phyloP scores from a whole-genome alignment of 352 stramenopile species.

The Phytophthora gonapodyides region DNA sequence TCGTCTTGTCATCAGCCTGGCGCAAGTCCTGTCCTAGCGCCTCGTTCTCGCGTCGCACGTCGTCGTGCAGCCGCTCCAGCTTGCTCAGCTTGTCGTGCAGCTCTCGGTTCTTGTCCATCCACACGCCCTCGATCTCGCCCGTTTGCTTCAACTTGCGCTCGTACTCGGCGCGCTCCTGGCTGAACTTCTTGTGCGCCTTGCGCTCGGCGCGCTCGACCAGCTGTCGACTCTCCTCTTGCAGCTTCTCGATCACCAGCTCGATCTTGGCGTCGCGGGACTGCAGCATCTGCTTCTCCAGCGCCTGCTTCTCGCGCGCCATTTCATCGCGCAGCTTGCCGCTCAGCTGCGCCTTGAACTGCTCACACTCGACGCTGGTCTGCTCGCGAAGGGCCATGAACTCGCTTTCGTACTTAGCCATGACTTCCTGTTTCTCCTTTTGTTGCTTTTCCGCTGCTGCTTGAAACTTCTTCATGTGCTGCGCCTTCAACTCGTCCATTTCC shows the following conservation, averaged over 20 bases:
- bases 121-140: slow-evolving; percentile 78
- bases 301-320: slow-evolving; percentile 59
- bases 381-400: slow-evolving; percentile 59
- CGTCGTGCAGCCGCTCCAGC: slow-evolving; percentile 52
- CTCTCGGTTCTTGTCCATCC: slow-evolving; percentile 87
- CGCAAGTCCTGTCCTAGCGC: slow-evolving; percentile 47
- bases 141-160: slow-evolving; percentile 79
- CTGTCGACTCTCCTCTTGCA: slow-evolving; percentile 69
- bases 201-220: slow-evolving; percentile 59
- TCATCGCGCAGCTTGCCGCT: slow-evolving; percentile 59
- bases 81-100: slow-evolving; percentile 70
- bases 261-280: slow-evolving; percentile 77
- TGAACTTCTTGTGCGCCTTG: slow-evolving; percentile 51
- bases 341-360: slow-evolving; percentile 67
- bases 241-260: slow-evolving; percentile 80
- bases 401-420: slow-evolving; percentile 63
- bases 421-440: slow-evolving; percentile 69
- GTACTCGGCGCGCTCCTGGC: slow-evolving; percentile 65
- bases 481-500: slow-evolving; percentile 68
- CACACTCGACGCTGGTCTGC: slow-evolving; percentile 63
- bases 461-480: slow-evolving; percentile 43
- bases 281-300: slow-evolving; percentile 74
- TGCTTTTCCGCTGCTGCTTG: slow-evolving; percentile 42
- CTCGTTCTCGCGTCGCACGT: slow-evolving; percentile 54
- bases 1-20: slow-evolving; percentile 50